Base-by-base conservation (phyloP, 164 flowering plant genomes). In the Kalanchoe fedtschenkoi region DNA sequence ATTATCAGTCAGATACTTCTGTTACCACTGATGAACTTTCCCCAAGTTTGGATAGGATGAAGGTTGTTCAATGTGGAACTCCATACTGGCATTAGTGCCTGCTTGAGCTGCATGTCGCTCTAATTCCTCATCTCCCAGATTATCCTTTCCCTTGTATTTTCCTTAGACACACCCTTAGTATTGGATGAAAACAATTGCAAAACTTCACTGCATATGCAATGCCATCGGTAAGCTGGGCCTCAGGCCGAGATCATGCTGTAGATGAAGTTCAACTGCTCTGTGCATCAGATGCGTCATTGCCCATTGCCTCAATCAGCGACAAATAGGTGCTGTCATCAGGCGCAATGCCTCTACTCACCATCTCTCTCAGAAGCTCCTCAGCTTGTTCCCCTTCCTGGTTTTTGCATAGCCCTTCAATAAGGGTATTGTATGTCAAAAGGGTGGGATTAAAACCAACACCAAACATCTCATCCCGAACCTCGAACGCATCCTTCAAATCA, bases 351-450 rank as follows among this genome's bases (percentile, higher is more conserved):
- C 77, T 83, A 65, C 82, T 75, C 8, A 84, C 80, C 96, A 91
- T 88, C 68, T 89, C 95, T 62, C 74, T 80, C 22, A 87, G 80
- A 53, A 87, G 89, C 67, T 74, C 79, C 65, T 85, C 86, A 33
- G 96, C 95, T 60, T 32, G 80, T 60, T 74, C 75, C 11, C 91
- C 89, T 62, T 79, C 82, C 58, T 76, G 73, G 65, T 76, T 84
- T 68, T 78, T 84, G 78, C 87, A 82, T 26, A 87, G 66, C 9
- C 97, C 95, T 68, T 79, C 71, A 62, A 89, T 81, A 60, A 91
- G 86, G 58, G 95, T 90, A 84, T 83, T 88, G 70, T 88, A 88
- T 39, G 96, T 89, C 28, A 87, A 87, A 74, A 71, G 74, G 29
- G 87, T 87, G 17, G 91, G 97, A 75, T 87, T 80, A 63, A 88